phyloP scores from a whole-genome alignment of 2,329 filamentous ascomycete genomes.

The Coleophoma crateriformis region DNA sequence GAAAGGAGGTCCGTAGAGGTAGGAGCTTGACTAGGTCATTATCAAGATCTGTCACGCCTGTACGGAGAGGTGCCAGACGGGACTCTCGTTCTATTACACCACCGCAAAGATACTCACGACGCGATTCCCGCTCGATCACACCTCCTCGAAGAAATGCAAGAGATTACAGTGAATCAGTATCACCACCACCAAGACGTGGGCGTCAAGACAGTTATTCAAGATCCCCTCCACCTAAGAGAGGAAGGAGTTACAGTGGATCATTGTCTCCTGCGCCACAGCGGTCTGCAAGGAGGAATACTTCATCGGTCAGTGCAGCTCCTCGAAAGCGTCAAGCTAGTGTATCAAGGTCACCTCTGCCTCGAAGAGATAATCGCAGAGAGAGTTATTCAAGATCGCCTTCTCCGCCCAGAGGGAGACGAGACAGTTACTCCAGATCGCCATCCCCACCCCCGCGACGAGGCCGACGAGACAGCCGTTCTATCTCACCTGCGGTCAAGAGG shows the following conservation, averaged over 20 bases:
- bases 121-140: constrained; percentile 11
- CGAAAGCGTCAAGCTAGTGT: constrained; percentile 11
- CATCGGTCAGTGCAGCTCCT: constrained; percentile 18
- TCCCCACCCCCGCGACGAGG: constrained; percentile 10
- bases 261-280: constrained; percentile 13
- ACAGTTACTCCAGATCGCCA: constrained; percentile 11
- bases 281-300: constrained; percentile 12
- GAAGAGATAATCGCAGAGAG: constrained; percentile 4
- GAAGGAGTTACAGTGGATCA: constrained; percentile 8
- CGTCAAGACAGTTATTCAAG: constrained; percentile 13
- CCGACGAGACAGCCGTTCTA: constrained; percentile 15
- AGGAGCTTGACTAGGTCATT: constrained; percentile 21
- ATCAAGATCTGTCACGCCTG: constrained; percentile 15
- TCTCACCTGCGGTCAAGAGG: constrained; percentile 19
- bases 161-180: constrained; percentile 17
- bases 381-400: constrained; percentile 7
- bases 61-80: constrained; percentile 8
- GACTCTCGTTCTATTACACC: constrained; percentile 15
- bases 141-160: constrained; percentile 13
- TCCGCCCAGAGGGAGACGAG: constrained; percentile 8
- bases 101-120: constrained; percentile 8
- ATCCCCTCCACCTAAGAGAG: constrained; percentile 14
- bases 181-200: constrained; percentile 11
- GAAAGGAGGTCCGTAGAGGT: constrained; percentile 13
- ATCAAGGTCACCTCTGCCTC: constrained; percentile 11